Conservation (phyloP, 495 filamentous ascomycete species). For the Hapsidospora chrysogenum region DNA sequence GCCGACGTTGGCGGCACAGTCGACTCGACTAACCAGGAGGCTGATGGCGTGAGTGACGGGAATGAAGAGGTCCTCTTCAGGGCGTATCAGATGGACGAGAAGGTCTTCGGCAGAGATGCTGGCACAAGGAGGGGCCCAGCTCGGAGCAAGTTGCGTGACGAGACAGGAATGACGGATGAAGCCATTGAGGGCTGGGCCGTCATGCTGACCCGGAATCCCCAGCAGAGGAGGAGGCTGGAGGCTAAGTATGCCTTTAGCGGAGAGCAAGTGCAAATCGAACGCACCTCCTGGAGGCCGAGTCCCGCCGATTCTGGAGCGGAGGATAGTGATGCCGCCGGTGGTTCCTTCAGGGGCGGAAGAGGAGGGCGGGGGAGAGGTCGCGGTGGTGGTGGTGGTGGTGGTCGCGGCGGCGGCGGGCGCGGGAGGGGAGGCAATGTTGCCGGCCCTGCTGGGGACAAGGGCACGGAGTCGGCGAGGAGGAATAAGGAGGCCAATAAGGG, state of each 20-base stretch:
- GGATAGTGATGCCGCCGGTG: constrained; percentile 21
- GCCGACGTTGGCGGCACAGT: constrained; percentile 82
- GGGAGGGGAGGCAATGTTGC: constrained; percentile 40
- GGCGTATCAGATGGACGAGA: constrained; percentile 42
- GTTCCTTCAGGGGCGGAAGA: constrained; percentile 5
- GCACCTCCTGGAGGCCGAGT: constrained; percentile 44
- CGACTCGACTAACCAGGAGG: constrained; percentile 30
- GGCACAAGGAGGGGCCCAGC: constrained; percentile 45
- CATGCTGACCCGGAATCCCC: constrained; percentile 62
- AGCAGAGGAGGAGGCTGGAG: constrained; percentile 46
- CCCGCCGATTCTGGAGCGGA: constrained; percentile 26
- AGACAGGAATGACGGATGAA: constrained; percentile 85
- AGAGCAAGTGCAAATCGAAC: constrained; percentile 39
- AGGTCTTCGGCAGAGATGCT: constrained; percentile 51
- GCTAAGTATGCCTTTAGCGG: constrained; percentile 43
- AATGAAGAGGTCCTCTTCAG: constrained; percentile 46
- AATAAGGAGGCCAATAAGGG: constrained; percentile 51
- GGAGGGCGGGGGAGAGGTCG: constrained; percentile 22
- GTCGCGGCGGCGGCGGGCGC: constrained; percentile 30
- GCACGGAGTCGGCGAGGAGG: constrained; percentile 39
- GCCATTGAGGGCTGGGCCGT: constrained; percentile 86
- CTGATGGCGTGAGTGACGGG: constrained; percentile 22
- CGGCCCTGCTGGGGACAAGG: constrained; percentile 39
- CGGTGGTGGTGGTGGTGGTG: constrained; percentile 31
- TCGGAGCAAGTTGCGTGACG: constrained; percentile 46